Conservation (phyloP, 108 stramenopile genomes). For the Cyclostephanos tholiformis region DNA sequence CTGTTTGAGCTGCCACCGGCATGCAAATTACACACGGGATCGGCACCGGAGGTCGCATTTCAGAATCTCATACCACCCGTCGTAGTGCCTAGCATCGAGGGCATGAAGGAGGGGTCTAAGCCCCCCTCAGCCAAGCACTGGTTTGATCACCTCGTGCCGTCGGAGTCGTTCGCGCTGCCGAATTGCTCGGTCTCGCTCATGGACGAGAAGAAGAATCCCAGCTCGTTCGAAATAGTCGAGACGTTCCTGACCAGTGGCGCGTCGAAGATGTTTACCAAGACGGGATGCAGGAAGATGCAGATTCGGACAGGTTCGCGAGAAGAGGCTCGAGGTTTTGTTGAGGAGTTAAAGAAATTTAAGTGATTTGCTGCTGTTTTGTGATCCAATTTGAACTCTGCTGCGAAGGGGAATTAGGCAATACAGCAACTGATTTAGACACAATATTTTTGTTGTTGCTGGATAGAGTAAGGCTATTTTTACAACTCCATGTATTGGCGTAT, state of each 20-base stretch:
- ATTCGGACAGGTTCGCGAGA: slow-evolving; percentile 57
- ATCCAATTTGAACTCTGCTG: not conserved
- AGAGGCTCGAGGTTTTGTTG: slow-evolving; percentile 71
- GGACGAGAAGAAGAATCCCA: slow-evolving; percentile 47
- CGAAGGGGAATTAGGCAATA: not conserved
- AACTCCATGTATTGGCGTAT: not conserved
- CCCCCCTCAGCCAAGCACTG: slow-evolving; percentile 55
- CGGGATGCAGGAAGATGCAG: slow-evolving; percentile 53
- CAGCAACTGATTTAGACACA: not conserved
- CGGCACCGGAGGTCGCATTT: slow-evolving; percentile 82
- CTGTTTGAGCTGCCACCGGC: slow-evolving; percentile 71
- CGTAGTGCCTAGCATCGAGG: slow-evolving; percentile 58
- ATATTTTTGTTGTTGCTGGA: no score
- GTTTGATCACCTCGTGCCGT: slow-evolving; percentile 72
- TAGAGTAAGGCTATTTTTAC: slow-evolving; percentile 4
- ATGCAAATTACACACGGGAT: slow-evolving; percentile 50
- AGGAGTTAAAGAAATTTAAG: slow-evolving; percentile 38
- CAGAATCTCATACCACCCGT: slow-evolving; percentile 67
- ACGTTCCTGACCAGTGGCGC: slow-evolving; percentile 55
- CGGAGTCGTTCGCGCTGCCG: slow-evolving; percentile 63
- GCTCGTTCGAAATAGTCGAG: slow-evolving; percentile 64
- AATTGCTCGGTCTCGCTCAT: slow-evolving; percentile 57
- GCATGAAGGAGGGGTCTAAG: slow-evolving; percentile 40
- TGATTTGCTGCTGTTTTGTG: not conserved
- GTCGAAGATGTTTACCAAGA: slow-evolving; percentile 66